Evolutionary conservation across 345 rosid genomes (phyloP), one percentile per base, ranked within the genome.

Genomic region (Schrenkiella parvula): DNA sequence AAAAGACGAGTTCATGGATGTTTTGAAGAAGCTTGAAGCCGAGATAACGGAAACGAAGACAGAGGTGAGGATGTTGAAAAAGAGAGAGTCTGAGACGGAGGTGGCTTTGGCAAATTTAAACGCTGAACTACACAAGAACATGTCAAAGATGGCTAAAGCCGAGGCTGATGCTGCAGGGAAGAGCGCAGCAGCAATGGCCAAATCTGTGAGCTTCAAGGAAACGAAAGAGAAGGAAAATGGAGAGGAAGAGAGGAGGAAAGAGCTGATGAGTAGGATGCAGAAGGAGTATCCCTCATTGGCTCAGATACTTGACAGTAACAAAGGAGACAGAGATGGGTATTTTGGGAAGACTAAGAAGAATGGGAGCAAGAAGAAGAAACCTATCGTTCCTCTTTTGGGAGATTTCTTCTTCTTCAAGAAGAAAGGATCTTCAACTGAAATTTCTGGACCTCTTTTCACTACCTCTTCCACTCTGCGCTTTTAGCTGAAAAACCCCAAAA

Each of bases 61-160:
- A 37, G 97, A 90, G 79, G 71, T 93, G 79, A 86, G 72, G 84
- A 12, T 78, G 76, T 81, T 90, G 26, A 87, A 85, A 77, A 82
- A 87, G 68, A 80, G 85, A 62, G 96, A 78, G 60, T 81, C 89
- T 0, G 91, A 89, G 69, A 90, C 84, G 4, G 98, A 89, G 71
- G 66, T 87, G 2, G 88, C 96, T 0, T 54, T 93, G 82, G 98
- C 98, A 32, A 73, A 82, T 0, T 74, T 93, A 62, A 90, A 90
- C 2, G 90, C 97, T 0, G 93, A 90, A 78, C 79, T 93, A 38
- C 96, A 93, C 63, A 87, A 70, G 82, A 93, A 80, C 73, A 85
- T 84, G 91, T 82, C 97, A 2, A 88, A 83, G 82, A 35, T 90
- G 66, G 97, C 92, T 10, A 73, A 47, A 81, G 87, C 89, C 0